phyloP scores from a whole-genome alignment of 257 asterid species.

The Solanum piurae region DNA sequence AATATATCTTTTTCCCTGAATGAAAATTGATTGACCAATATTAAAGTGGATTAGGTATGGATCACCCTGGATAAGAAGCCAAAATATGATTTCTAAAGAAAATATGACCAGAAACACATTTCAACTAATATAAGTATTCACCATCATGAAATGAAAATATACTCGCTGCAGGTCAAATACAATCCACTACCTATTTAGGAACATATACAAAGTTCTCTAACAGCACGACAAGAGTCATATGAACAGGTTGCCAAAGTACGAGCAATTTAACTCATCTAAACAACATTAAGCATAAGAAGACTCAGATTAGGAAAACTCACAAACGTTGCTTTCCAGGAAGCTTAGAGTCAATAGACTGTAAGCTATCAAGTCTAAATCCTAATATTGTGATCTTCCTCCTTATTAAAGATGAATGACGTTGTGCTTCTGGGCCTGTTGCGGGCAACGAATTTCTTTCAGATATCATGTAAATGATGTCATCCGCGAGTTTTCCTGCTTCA shows the following conservation, averaged over 20 bases:
- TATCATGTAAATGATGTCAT: constrained; percentile 73
- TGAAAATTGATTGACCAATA: neutral
- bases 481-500: constrained; percentile 80
- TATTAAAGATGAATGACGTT: constrained; percentile 69
- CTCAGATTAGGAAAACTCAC: constrained; percentile 29
- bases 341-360: constrained; percentile 49
- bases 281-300: neutral
- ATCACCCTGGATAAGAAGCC: neutral
- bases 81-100: neutral
- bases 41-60: neutral
- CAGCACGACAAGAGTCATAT: neutral
- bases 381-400: constrained; percentile 84
- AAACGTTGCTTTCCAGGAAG: constrained; percentile 49
- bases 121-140: neutral
- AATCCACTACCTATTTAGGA: neutral
- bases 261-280: neutral
- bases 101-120: neutral
- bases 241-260: neutral
- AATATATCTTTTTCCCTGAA: neutral
- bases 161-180: neutral
- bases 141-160: neutral
- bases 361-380: constrained; percentile 68
- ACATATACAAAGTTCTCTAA: neutral
- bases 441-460: constrained; percentile 63
- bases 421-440: constrained; percentile 66